Evolutionary conservation across 352 stramenopile genomes (phyloP).

Genomic region (Globisporangium uncinulatum): DNA sequence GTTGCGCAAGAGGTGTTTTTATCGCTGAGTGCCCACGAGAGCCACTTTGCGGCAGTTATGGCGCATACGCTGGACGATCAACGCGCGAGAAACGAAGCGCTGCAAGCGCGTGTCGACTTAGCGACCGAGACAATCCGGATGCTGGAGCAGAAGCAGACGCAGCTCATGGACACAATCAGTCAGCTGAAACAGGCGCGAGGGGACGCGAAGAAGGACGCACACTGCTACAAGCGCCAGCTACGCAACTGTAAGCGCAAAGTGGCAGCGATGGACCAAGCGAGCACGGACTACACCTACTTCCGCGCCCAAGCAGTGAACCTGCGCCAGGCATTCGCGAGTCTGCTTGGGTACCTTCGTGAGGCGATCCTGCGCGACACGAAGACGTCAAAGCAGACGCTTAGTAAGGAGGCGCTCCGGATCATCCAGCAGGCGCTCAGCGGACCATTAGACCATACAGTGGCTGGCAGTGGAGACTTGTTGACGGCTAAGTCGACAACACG

Average conservation of each 20-base stretch:
- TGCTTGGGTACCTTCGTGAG: slow-evolving; percentile 40
- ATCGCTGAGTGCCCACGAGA: slow-evolving; percentile 52
- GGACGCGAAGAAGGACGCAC: slow-evolving; percentile 49
- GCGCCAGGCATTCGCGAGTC: slow-evolving; percentile 27
- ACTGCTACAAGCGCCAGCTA: slow-evolving; percentile 52
- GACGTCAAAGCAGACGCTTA: slow-evolving; percentile 46
- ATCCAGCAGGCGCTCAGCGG: slow-evolving; percentile 16
- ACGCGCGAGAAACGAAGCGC: slow-evolving; percentile 27
- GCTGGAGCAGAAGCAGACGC: slow-evolving; percentile 27
- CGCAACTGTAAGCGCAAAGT: slow-evolving; percentile 39
- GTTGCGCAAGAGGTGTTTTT: slow-evolving; percentile 48
- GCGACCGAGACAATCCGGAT: slow-evolving; percentile 20
- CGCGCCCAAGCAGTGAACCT: slow-evolving; percentile 31
- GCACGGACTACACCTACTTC: slow-evolving; percentile 35
- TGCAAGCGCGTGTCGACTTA: slow-evolving; percentile 19
- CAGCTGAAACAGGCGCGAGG: slow-evolving; percentile 43
- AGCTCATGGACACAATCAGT: slow-evolving; percentile 34
- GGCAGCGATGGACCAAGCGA: slow-evolving; percentile 20
- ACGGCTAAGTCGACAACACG: too few relatives aligned
- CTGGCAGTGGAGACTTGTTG: neutral
- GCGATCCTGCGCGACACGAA: slow-evolving; percentile 50
- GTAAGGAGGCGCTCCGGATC: slow-evolving; percentile 42
- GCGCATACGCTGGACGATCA: slow-evolving; percentile 37
- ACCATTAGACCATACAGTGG: neutral
- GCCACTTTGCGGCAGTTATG: slow-evolving; percentile 46